Base-by-base conservation (phyloP, 257 asterid genomes). In the Plectranthus barbatus region DNA sequence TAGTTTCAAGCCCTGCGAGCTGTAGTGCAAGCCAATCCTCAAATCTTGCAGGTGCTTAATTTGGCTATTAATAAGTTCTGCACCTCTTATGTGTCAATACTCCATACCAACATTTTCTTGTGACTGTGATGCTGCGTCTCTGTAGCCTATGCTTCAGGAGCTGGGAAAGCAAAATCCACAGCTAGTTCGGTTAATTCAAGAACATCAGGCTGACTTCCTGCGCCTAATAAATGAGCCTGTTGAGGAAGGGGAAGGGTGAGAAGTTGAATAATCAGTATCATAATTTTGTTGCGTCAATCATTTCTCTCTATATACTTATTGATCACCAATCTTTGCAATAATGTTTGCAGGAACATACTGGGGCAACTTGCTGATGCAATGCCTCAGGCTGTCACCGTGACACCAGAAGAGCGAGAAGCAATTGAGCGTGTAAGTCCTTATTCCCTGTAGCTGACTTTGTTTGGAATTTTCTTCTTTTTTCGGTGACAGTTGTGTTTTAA, bases 121-220 rank as follows among this genome's bases (percentile, higher is more conserved):
- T 54, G 60, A 51, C 44, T 9, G 11, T 48, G 46, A 34, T 69
- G 40, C 57, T 56, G 7, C 62, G 70, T 69, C 75, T 42, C 31
- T 76, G 74, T 81, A 89, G 96, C 91, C 93, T 47, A 89, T 89
- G 96, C 95, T 89, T 69, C 96, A 86, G 79, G 96, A 89, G 73
- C 81, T 89, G 47, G 95, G 95, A 66, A 89, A 86, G 88, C 96
- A 86, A 76, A 89, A 89, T 68, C 96, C 96, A 31, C 90, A 89
- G 59, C 79, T 89, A 48, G 84, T 82, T 72, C 81, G 86, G 52
- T 44, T 82, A 72, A 89, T 89, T 67, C 96, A 86, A 81, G 96
- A 89, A 48, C 90, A 89, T 74, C 95, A 86, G 72, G 88, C 93
- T 3, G 96, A 89, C 79, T 89, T 86, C 70, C 77, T 86, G 21